Percentiles rank a stretch among this genome's conserved stretches.
phyloP scores from a whole-genome alignment of 2,329 filamentous ascomycete genomes.

The Aureobasidium sp. region DNA sequence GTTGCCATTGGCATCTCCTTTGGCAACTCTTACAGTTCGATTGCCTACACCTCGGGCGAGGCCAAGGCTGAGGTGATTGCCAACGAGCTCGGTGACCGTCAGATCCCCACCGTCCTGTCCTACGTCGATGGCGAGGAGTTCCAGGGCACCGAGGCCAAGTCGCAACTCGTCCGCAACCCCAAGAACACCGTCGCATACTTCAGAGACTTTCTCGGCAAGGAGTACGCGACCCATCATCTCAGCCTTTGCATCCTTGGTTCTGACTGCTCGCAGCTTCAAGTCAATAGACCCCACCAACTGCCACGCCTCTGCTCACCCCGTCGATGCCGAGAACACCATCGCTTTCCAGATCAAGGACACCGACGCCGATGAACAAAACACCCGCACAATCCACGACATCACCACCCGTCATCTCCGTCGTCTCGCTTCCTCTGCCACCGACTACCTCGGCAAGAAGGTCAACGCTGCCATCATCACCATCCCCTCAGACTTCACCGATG shows the following conservation, averaged over 20 bases:
- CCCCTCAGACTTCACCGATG: conserved; percentile 85
- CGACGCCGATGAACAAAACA: conserved; percentile 47
- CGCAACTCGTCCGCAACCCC: conserved; percentile 84
- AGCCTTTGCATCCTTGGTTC: not conserved
- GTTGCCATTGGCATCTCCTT: conserved; percentile 91
- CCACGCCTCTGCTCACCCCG: conserved; percentile 86
- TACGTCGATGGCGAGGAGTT: conserved; percentile 97
- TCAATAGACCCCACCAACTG: conserved; percentile 92
- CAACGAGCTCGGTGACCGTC: conserved; percentile 97
- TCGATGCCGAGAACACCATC: conserved; percentile 63
- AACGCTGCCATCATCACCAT: conserved; percentile 92
- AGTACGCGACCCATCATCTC: conserved; percentile 54
- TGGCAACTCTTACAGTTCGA: conserved; percentile 97
- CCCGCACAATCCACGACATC: conserved; percentile 70
- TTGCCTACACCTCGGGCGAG: conserved; percentile 78
- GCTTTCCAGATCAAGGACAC: conserved; percentile 77
- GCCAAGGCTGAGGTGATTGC: conserved; percentile 97
- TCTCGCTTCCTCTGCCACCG: conserved; percentile 73
- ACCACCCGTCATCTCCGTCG: conserved; percentile 78
- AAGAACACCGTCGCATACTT: conserved; percentile 93
- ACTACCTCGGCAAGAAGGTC: conserved; percentile 87
- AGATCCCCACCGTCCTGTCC: conserved; percentile 89
- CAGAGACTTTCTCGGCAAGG: conserved; percentile 89
- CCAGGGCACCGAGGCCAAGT: conserved; percentile 90
- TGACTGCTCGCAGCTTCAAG: conserved; percentile 59